A percentile compares a stretch with the other conserved stretches of the same genome.
Conservation (phyloP, 257 asterid genomes). For the Jacaranda copaia region DNA sequence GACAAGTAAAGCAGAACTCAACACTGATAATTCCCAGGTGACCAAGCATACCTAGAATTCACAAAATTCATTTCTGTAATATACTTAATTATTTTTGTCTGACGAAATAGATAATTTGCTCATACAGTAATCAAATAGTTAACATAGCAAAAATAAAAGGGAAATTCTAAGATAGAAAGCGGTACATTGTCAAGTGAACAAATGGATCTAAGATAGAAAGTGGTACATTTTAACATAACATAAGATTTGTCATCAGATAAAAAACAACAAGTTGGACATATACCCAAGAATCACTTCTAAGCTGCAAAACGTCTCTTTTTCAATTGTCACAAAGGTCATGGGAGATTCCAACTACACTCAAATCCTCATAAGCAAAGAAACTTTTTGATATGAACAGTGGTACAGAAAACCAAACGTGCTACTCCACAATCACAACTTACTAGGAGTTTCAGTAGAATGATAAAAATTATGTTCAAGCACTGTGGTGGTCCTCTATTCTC, state of each 20-base stretch:
- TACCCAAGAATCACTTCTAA: slow-evolving; percentile 10
- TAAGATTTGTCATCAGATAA: neutral
- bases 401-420: neutral
- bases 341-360: neutral
- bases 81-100: neutral
- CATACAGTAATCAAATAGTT: neutral
- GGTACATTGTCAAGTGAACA: neutral
- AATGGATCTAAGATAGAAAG: slow-evolving; percentile 14
- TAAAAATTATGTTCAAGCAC: neutral
- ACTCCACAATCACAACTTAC: slow-evolving; percentile 23
- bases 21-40: neutral
- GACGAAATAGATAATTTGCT: neutral
- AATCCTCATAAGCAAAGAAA: neutral
- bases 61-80: neutral
- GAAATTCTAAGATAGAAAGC: slow-evolving; percentile 8
- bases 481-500: neutral
- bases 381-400: neutral
- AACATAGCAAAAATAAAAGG: neutral
- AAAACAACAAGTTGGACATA: neutral
- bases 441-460: neutral
- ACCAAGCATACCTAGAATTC: slow-evolving; percentile 11
- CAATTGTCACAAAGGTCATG: neutral
- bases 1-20: slow-evolving; percentile 2
- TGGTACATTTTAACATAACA: neutral
- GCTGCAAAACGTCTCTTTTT: neutral